Conservation (phyloP, 2,329 filamentous ascomycete genomes). For the Gyromitra esculenta region DNA sequence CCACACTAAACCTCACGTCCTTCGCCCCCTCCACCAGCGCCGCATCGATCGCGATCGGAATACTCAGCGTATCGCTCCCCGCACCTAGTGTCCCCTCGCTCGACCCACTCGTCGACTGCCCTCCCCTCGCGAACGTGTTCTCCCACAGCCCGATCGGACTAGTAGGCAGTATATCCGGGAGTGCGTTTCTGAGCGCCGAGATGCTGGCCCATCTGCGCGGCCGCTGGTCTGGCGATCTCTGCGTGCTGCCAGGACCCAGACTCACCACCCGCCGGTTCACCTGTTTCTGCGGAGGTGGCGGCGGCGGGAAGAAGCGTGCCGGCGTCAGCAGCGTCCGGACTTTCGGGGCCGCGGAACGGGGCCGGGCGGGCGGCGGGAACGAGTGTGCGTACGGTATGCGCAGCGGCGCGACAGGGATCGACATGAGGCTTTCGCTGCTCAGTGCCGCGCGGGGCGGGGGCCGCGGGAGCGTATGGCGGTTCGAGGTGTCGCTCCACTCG, state of each 20-base stretch:
- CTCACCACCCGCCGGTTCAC: slow-evolving; percentile 15
- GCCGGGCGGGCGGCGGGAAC: slow-evolving; percentile 19
- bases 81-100: neutral
- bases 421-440: slow-evolving; percentile 35
- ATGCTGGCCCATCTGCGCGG: slow-evolving; percentile 41
- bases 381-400: slow-evolving; percentile 39
- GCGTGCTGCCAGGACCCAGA: neutral
- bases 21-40: neutral
- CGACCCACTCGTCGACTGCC: slow-evolving; percentile 1
- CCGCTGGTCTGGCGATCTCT: neutral
- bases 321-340: slow-evolving; percentile 42
- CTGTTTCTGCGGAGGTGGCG: neutral
- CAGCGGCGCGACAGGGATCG: slow-evolving; percentile 28
- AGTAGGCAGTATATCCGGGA: slow-evolving; percentile 44
- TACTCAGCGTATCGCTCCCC: slow-evolving; percentile 22
- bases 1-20: slow-evolving; percentile 16
- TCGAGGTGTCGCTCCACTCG: slow-evolving; percentile 47
- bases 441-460: slow-evolving; percentile 36
- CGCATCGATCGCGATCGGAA: slow-evolving; percentile 40
- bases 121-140: neutral
- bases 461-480: slow-evolving; percentile 22
- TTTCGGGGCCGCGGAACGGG: slow-evolving; percentile 6
- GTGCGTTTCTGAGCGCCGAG: slow-evolving; percentile 35
- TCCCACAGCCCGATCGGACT: slow-evolving; percentile 45
- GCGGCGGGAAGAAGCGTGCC: slow-evolving; percentile 42